Conservation (phyloP, 139 green algal species). For the Micractinium conductrix region DNA sequence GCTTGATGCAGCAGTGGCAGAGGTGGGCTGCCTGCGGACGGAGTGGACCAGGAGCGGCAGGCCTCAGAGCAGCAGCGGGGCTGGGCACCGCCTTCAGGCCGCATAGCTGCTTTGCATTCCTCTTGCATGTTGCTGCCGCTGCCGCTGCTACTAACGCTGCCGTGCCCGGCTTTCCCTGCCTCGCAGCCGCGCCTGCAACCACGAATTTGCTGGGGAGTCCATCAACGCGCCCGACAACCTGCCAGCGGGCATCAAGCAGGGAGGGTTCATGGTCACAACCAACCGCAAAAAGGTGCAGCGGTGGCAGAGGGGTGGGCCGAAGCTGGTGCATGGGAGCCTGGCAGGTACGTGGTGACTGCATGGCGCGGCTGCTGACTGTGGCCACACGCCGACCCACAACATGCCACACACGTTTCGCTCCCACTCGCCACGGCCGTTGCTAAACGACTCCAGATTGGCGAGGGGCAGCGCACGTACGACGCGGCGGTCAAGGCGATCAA, state of each 20-base stretch:
- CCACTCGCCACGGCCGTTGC: too few species aligned
- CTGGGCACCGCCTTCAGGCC: neutral
- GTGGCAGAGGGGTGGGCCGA: neutral
- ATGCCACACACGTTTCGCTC: too few species aligned
- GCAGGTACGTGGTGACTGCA: too few species aligned
- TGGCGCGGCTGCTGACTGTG: neutral
- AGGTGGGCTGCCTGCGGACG: neutral
- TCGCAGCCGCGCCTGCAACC: conserved; percentile 34
- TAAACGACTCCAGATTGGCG: neutral
- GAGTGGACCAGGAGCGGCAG: too few species aligned
- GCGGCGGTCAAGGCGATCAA: conserved; percentile 23
- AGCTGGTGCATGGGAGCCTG: neutral
- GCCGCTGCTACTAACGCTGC: neutral
- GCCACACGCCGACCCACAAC: too few species aligned
- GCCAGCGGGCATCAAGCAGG: conserved; percentile 2
- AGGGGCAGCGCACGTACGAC: neutral
- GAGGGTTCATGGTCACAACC: conserved; percentile 34
- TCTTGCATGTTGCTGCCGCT: neutral
- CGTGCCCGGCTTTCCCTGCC: neutral
- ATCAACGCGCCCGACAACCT: neutral
- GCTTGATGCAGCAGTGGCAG: conserved; percentile 14
- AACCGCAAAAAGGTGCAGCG: conserved; percentile 11
- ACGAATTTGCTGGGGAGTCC: conserved; percentile 8
- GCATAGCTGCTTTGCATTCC: neutral
- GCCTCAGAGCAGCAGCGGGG: neutral